A percentile compares a stretch with the other conserved stretches of the same genome.
Evolutionary conservation across 441 rosid species (phyloP).

Genomic region (Pelargonium exstipulatum): DNA sequence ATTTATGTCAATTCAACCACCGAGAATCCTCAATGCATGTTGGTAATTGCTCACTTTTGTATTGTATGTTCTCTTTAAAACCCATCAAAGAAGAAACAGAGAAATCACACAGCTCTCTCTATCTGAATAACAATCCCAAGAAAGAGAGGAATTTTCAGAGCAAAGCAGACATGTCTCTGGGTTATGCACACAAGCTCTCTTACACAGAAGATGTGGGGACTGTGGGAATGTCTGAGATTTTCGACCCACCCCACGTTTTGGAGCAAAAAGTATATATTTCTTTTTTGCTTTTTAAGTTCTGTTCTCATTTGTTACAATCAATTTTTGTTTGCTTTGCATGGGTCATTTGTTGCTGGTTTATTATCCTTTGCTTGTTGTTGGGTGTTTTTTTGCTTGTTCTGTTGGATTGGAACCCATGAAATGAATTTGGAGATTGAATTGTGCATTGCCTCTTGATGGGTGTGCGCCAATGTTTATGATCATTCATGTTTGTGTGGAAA

Average conservation of each 20-base stretch:
- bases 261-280: constrained; percentile 6
- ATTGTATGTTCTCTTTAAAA: not conserved
- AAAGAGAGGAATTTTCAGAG: too few species aligned
- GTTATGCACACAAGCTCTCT: constrained; percentile 17
- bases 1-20: too few species aligned
- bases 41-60: too few species aligned
- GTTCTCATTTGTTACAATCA: not conserved
- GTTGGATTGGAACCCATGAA: constrained; percentile 5
- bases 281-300: not conserved
- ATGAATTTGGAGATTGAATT: not conserved
- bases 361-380: not conserved
- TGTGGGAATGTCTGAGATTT: constrained; percentile 19
- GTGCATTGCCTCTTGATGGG: not conserved
- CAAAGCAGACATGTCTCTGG: constrained; percentile 9
- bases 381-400: not conserved
- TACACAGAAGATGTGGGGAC: constrained; percentile 14
- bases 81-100: not conserved
- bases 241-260: constrained; percentile 9
- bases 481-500: not conserved
- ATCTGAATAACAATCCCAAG: not conserved
- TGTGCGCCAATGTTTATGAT: not conserved
- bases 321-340: not conserved
- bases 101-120: constrained; percentile 4
- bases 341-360: not conserved
- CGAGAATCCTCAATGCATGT: too few species aligned